phyloP scores from a whole-genome alignment of 768 basidiomycete genomes.

The Krasilnikovozyma curviuscula region DNA sequence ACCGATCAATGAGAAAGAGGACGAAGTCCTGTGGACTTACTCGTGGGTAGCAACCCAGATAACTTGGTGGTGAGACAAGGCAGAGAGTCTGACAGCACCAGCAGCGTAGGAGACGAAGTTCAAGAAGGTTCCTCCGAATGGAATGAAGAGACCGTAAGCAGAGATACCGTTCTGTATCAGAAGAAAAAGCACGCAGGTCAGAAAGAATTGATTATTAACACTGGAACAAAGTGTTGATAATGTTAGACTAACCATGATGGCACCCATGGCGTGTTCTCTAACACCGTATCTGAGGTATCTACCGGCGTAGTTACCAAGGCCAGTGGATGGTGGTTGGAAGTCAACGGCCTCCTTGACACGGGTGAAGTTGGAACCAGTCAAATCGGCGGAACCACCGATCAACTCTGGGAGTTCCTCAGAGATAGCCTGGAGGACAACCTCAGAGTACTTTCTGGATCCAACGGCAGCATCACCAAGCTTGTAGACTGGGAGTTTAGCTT shows the following conservation, averaged over 20 bases:
- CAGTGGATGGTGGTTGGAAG: conserved; percentile 77
- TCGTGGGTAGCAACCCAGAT: conserved; percentile 96
- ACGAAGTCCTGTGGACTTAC: too few species aligned
- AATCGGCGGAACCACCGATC: conserved; percentile 70
- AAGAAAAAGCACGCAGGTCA: too few species aligned
- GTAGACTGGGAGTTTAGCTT: conserved; percentile 66
- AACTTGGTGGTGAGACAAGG: conserved; percentile 70
- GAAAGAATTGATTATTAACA: too few species aligned
- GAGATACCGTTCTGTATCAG: conserved; percentile 74
- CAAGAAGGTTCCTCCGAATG: conserved; percentile 80
- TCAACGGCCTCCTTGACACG: conserved; percentile 41
- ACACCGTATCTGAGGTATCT: conserved; percentile 92
- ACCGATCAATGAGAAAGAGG: too few species aligned
- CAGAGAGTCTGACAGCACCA: conserved; percentile 78
- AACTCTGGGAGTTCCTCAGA: conserved; percentile 62
- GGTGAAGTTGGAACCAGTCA: conserved; percentile 83
- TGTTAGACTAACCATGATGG: too few species aligned
- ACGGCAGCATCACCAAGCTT: conserved; percentile 62
- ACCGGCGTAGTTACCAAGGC: conserved; percentile 63
- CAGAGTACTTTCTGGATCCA: conserved; percentile 81
- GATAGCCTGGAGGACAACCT: conserved; percentile 63
- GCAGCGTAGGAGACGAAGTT: conserved; percentile 84
- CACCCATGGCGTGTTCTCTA: conserved; percentile 92
- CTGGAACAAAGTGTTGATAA: too few species aligned
- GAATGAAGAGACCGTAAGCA: conserved; percentile 80